A percentile compares a stretch with the other conserved stretches of the same genome.
These are phyloP conservation scores for Dichotomocladium elegans DNA, from an alignment of 371 early-diverging fungal species.

Conservation along the genomic window DNA sequence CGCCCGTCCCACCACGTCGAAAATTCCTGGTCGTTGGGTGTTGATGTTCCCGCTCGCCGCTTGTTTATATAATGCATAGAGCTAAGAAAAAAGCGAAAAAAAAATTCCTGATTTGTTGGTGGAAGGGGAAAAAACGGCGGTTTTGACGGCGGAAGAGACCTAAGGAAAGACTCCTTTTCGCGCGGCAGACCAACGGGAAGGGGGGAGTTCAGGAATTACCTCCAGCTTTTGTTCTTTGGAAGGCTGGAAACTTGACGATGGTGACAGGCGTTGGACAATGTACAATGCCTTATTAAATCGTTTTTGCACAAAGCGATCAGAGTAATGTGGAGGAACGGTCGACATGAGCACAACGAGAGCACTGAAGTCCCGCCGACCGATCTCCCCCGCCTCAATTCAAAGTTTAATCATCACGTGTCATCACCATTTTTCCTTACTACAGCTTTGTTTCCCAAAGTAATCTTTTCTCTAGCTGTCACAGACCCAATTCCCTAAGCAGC, in stretches of 20 bases:
- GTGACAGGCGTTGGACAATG: constrained; percentile 42
- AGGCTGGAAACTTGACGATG: constrained; percentile 42
- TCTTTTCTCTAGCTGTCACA: too few relatives aligned
- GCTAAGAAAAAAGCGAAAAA: constrained; percentile 14
- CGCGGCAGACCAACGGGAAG: too few relatives aligned
- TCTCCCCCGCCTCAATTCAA: too few relatives aligned
- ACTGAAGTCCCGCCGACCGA: too few relatives aligned
- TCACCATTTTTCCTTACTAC: too few relatives aligned
- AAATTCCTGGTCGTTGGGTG: constrained; percentile 41
- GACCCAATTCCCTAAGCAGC: too few relatives aligned
- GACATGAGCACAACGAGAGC: constrained; percentile 10
- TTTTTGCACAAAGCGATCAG: constrained; percentile 31
- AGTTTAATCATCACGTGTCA: background rate
- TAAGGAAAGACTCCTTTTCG: too few relatives aligned
- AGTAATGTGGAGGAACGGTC: constrained; percentile 26
- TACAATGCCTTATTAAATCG: constrained; percentile 35
- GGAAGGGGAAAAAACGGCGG: background rate
- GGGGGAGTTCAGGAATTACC: constrained; percentile 13
- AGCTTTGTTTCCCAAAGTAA: too few relatives aligned
- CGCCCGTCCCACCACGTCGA: constrained; percentile 46
- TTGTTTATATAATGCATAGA: constrained; percentile 47
- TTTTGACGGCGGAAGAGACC: too few relatives aligned
- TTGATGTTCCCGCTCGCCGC: constrained; percentile 33
- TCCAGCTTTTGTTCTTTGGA: constrained; percentile 45
- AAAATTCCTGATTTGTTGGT: background rate